phyloP scores from a whole-genome alignment of 2,329 filamentous ascomycete genomes.

The Alternaria sp. region DNA sequence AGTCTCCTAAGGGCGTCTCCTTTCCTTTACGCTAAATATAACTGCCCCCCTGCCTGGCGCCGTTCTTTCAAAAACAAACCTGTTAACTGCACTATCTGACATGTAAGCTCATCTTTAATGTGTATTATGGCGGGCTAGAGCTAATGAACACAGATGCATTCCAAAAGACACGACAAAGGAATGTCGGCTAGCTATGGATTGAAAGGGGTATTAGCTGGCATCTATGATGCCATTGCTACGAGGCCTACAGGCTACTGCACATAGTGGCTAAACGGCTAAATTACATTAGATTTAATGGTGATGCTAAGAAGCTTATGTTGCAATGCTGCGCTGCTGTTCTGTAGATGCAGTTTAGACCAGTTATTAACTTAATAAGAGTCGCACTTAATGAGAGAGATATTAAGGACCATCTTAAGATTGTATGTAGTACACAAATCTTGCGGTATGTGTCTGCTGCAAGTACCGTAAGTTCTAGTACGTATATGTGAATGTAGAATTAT shows the following conservation, averaged over 20 bases:
- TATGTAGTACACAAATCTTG: not conserved
- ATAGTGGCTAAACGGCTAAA: slow-evolving; percentile 49
- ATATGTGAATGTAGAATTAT: slow-evolving; percentile 1
- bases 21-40: too few relatives aligned
- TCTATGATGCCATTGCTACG: slow-evolving; percentile 21
- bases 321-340: slow-evolving; percentile 2
- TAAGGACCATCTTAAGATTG: not conserved
- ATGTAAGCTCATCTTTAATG: too few relatives aligned
- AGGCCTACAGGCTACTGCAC: slow-evolving; percentile 12
- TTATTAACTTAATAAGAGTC: not conserved
- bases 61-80: too few relatives aligned
- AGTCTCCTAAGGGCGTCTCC: too few relatives aligned
- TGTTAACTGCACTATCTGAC: too few relatives aligned
- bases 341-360: not conserved
- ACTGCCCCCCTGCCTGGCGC: too few relatives aligned
- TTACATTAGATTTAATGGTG: slow-evolving; percentile 16
- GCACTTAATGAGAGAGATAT: not conserved
- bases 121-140: too few relatives aligned
- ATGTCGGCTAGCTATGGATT: too few relatives aligned
- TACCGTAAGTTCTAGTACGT: not conserved
- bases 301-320: slow-evolving; percentile 3
- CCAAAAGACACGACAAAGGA: too few relatives aligned
- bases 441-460: not conserved
- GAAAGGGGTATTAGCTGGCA: not conserved
- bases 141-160: too few relatives aligned